Conservation (phyloP, 345 rosid genomes). For the Euclidium syriacum region DNA sequence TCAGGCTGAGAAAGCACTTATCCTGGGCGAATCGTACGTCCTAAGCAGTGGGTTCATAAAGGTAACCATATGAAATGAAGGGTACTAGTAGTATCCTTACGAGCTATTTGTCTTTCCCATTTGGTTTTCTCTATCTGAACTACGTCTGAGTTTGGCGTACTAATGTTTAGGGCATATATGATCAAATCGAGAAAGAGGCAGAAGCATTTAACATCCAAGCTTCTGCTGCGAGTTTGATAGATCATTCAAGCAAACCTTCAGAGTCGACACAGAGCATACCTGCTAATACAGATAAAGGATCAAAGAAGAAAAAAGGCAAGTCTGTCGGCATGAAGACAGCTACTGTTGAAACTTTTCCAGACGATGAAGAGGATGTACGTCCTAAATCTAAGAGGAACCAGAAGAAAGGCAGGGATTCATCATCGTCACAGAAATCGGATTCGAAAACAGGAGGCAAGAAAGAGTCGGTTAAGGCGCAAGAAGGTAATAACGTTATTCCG, state of each 20-base stretch:
- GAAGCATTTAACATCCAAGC: constrained; percentile 50
- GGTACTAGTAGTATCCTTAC: constrained; percentile 1
- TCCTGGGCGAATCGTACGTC: constrained; percentile 65
- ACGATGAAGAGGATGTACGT: constrained; percentile 55
- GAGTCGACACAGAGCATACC: constrained; percentile 48
- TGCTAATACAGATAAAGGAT: constrained; percentile 50
- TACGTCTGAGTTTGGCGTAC: constrained; percentile 19
- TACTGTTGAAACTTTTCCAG: constrained; percentile 44
- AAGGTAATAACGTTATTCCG: constrained; percentile 52
- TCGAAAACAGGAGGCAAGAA: constrained; percentile 62
- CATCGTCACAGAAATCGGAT: constrained; percentile 50
- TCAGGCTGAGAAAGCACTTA: constrained; percentile 69
- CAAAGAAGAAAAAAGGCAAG: constrained; percentile 84
- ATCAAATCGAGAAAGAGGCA: constrained; percentile 70
- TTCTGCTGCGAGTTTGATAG: constrained; percentile 34
- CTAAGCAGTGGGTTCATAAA: constrained; percentile 76
- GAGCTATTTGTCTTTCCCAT: not conserved
- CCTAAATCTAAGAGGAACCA: constrained; percentile 82
- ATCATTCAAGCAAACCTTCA: constrained; percentile 39
- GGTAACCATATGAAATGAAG: constrained; percentile 40
- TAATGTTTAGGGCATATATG: constrained; percentile 60
- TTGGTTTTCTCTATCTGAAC: constrained; percentile 16
- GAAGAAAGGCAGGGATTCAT: constrained; percentile 68
- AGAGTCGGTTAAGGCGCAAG: constrained; percentile 50
- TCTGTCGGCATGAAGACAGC: constrained; percentile 48